Evolutionary conservation across 192 early-diverging fungal genomes (phyloP).

Genomic region (Jimgerdemannia lactiflua): DNA sequence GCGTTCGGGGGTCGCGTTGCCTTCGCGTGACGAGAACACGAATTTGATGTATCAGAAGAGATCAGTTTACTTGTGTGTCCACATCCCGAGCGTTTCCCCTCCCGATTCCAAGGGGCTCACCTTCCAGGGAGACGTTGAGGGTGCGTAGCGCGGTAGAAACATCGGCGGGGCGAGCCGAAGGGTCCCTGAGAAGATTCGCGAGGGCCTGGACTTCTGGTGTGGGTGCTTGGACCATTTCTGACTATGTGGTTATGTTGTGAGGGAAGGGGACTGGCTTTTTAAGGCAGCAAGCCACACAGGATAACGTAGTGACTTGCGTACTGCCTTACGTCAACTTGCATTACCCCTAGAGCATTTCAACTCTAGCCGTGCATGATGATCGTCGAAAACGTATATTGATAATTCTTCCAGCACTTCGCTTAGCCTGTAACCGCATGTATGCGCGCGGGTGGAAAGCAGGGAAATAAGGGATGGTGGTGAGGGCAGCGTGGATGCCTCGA

Average conservation of each 20-base stretch:
- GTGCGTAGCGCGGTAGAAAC: background rate
- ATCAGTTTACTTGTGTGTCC: background rate
- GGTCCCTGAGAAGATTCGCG: background rate
- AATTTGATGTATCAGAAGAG: background rate
- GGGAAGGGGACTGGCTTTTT: background rate
- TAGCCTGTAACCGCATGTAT: no score
- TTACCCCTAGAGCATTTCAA: no score
- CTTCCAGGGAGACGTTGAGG: slow-evolving; percentile 12
- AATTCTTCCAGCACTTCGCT: no score
- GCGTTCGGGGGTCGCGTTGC: slow-evolving; percentile 1
- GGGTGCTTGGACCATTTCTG: background rate
- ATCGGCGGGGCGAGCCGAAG: background rate
- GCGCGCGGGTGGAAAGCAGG: no score
- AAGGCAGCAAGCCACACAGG: no score
- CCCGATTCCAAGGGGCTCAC: slow-evolving; percentile 2
- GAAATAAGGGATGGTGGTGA: no score
- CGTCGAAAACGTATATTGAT: no score
- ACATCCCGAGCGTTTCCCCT: no score
- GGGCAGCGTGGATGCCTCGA: no score
- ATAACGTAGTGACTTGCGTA: no score
- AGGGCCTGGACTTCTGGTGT: background rate
- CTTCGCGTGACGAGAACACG: background rate
- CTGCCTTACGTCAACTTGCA: no score
- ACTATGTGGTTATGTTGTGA: background rate
- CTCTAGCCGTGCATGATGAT: no score